Conservation (phyloP, 345 rosid genomes). For the Brassica carinata region DNA sequence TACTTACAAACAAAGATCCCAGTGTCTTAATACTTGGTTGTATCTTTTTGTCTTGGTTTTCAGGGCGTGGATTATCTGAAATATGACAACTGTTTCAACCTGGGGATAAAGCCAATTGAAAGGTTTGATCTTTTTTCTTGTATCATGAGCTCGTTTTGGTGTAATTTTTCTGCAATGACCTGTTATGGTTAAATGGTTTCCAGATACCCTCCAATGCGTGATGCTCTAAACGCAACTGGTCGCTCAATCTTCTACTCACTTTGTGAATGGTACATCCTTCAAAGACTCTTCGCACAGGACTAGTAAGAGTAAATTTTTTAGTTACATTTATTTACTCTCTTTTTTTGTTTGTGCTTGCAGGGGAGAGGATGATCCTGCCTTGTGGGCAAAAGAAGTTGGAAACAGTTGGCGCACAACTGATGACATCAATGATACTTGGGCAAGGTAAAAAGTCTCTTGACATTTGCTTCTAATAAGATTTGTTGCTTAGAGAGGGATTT, state of each 20-base stretch:
- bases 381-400: conserved; percentile 91
- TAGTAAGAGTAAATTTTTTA: background rate
- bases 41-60: conserved; percentile 1
- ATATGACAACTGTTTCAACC: conserved; percentile 94
- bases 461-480: background rate
- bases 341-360: conserved; percentile 38
- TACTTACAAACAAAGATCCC: background rate
- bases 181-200: conserved; percentile 14
- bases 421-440: conserved; percentile 96
- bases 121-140: conserved; percentile 49
- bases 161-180: no score
- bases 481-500: background rate
- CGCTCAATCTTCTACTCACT: conserved; percentile 77
- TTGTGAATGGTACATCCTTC: conserved; percentile 77
- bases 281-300: background rate
- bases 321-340: background rate
- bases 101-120: conserved; percentile 69
- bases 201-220: conserved; percentile 97
- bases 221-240: conserved; percentile 79
- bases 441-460: conserved; percentile 59
- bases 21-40: background rate
- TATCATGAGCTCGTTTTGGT: no score
- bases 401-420: conserved; percentile 98
- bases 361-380: conserved; percentile 95
- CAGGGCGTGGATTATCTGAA: conserved; percentile 96